These are phyloP conservation scores for Rickenella mellea DNA, from an alignment of 768 basidiomycete genomes.

Conservation along the genomic window DNA sequence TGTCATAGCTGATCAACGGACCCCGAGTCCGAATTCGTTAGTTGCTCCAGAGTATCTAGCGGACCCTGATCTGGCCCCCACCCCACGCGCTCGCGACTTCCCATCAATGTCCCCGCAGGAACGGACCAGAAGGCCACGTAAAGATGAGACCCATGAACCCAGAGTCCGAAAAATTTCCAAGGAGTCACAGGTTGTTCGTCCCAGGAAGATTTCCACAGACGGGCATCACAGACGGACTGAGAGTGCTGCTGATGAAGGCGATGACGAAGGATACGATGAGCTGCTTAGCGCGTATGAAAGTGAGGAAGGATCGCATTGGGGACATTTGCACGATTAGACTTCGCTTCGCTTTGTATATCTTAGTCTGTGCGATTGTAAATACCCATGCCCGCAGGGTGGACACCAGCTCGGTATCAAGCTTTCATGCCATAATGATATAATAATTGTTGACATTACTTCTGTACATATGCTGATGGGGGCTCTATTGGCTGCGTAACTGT, in stretches of 20 bases:
- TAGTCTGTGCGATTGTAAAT: too few species aligned
- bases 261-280: slow-evolving; percentile 71
- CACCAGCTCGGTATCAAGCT: neutral
- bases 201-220: slow-evolving; percentile 13
- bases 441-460: neutral
- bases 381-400: too few species aligned
- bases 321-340: too few species aligned
- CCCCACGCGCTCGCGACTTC: slow-evolving; percentile 50
- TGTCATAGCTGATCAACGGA: slow-evolving; percentile 23
- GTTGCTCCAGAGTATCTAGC: slow-evolving; percentile 40
- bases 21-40: slow-evolving; percentile 36
- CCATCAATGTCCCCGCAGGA: slow-evolving; percentile 19
- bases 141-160: slow-evolving; percentile 8
- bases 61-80: slow-evolving; percentile 41
- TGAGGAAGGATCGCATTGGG: slow-evolving; percentile 36
- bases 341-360: too few species aligned
- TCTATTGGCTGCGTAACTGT: slow-evolving; percentile 3
- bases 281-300: slow-evolving; percentile 76
- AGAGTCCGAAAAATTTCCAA: slow-evolving; percentile 19
- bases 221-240: slow-evolving; percentile 22
- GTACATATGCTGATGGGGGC: neutral
- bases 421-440: slow-evolving; percentile 1
- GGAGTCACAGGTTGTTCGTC: slow-evolving; percentile 9
- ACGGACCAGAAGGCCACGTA: slow-evolving; percentile 12
- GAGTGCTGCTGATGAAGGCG: slow-evolving; percentile 68